Evolutionary conservation across 2,329 filamentous ascomycete genomes (phyloP), one percentile per base, ranked within the genome.

Genomic region (Aspergillus ochraceus): DNA sequence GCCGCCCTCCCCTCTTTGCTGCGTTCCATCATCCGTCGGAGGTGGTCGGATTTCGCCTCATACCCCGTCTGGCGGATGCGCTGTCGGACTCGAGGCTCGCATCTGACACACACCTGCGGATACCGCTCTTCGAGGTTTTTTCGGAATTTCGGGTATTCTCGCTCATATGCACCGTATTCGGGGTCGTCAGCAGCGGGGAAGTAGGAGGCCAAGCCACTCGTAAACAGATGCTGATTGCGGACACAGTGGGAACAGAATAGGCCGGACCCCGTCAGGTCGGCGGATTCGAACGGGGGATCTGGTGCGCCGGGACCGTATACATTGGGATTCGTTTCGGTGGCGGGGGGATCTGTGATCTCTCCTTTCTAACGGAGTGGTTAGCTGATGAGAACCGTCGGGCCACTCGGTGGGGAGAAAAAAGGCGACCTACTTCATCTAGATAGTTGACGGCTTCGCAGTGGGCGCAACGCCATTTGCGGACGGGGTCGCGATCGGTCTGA

Each of bases 361-460:
- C 94, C 94, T 73, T 91, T 86, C 90, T 95, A 70, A 70, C 42
- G n/a, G 20, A 54, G 49, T 26, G 63, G 14, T 47, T 47, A 49
- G 52, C 59, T 36, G 30, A 32, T 49, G 22, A 20, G 59, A n/a
- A 30, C 9, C 11, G 17, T 24, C 9, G 20, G 17, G 24, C n/a
- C 30, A 12, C 17, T 29, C 26, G 26, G 26, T 9, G 26, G 19
- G 12, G n/a, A 53, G 46, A 24, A 49, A 32, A 30, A 30, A 56
- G 22, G 17, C 8, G 51, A 72, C 80, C 60, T 79, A 95, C 92
- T 80, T 94, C 84, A 73, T 99, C 95, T 32, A 97, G 81, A 78
- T 91, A 90, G 76, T 98, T 99, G 60, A 89, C 87, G 19, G 93
- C 90, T 69, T 95, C 90, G 80, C 95, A 99, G 62, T 84, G 80